These are phyloP conservation scores for Daphne laureola DNA, from an alignment of 441 rosid species.

Conservation along the genomic window DNA sequence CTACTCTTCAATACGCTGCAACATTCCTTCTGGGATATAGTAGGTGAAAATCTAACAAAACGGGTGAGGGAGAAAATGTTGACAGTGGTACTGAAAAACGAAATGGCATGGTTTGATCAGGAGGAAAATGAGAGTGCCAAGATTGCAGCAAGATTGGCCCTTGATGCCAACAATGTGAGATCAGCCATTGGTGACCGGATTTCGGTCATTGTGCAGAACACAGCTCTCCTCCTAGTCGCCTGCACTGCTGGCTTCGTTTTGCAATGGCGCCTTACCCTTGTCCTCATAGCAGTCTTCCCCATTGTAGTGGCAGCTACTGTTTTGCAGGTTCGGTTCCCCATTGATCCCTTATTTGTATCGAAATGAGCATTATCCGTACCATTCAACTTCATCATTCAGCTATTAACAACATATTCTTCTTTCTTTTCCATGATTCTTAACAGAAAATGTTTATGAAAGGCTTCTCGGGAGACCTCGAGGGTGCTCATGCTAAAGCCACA, in stretches of 20 bases:
- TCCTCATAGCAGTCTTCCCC: constrained; percentile 89
- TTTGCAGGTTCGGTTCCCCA: constrained; percentile 60
- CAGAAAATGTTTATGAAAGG: constrained; percentile 99
- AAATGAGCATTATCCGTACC: too few species aligned
- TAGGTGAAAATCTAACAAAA: constrained; percentile 95
- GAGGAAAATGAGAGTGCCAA: constrained; percentile 96
- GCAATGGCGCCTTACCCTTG: constrained; percentile 99
- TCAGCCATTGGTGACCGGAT: constrained; percentile 97
- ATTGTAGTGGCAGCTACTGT: constrained; percentile 95
- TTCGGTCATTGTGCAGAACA: constrained; percentile 90
- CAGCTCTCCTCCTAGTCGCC: constrained; percentile 87
- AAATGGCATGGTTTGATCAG: constrained; percentile 98
- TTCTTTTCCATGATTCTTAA: constrained; percentile 9
- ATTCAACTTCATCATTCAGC: too few species aligned
- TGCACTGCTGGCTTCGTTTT: constrained; percentile 95
- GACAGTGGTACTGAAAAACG: constrained; percentile 81
- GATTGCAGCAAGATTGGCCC: constrained; percentile 81
- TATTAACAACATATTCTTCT: constrained; percentile 4
- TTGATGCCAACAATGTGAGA: constrained; percentile 93
- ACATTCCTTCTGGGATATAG: constrained; percentile 95
- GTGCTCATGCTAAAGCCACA: constrained; percentile 87
- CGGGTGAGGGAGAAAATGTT: constrained; percentile 97
- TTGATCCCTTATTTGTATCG: constrained; percentile 6
- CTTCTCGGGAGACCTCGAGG: constrained; percentile 95
- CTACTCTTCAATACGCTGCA: constrained; percentile 86